Conservation (phyloP, 2,329 filamentous ascomycete genomes). For the Madurella fahalii region DNA sequence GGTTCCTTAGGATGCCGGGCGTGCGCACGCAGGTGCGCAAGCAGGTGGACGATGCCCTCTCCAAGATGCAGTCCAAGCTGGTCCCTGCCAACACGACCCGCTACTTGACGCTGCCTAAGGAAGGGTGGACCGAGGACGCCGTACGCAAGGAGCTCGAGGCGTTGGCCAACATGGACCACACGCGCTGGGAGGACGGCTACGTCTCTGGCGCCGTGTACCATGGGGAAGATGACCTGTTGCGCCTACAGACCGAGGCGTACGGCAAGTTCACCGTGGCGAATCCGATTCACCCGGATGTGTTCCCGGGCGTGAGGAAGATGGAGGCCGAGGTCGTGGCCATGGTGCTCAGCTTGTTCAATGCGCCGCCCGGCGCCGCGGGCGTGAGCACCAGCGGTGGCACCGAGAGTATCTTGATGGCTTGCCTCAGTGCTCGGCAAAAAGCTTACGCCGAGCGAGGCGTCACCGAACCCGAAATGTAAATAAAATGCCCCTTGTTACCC, state of each 20-base stretch:
- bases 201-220: conserved; percentile 97
- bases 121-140: conserved; percentile 76
- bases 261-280: conserved; percentile 92
- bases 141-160: conserved; percentile 75
- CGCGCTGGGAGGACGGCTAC: conserved; percentile 90
- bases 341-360: conserved; percentile 87
- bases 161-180: conserved; percentile 84
- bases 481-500: not conserved
- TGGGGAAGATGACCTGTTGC: conserved; percentile 75
- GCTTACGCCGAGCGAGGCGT: conserved; percentile 80
- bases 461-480: conserved; percentile 90
- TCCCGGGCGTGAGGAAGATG: conserved; percentile 98
- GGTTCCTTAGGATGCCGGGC: conserved; percentile 81
- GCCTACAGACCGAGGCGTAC: conserved; percentile 88
- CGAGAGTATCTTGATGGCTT: conserved; percentile 95
- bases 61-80: conserved; percentile 79
- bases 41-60: conserved; percentile 74
- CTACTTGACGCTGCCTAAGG: conserved; percentile 72
- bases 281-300: conserved; percentile 96
- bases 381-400: conserved; percentile 91
- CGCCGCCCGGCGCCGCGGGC: conserved; percentile 77
- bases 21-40: conserved; percentile 81
- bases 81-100: conserved; percentile 68
- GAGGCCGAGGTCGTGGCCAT: conserved; percentile 97
- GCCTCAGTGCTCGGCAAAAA: conserved; percentile 84